These are phyloP conservation scores for Penicillium sp. DNA, from an alignment of 2,329 filamentous ascomycete genomes.

Conservation along the genomic window DNA sequence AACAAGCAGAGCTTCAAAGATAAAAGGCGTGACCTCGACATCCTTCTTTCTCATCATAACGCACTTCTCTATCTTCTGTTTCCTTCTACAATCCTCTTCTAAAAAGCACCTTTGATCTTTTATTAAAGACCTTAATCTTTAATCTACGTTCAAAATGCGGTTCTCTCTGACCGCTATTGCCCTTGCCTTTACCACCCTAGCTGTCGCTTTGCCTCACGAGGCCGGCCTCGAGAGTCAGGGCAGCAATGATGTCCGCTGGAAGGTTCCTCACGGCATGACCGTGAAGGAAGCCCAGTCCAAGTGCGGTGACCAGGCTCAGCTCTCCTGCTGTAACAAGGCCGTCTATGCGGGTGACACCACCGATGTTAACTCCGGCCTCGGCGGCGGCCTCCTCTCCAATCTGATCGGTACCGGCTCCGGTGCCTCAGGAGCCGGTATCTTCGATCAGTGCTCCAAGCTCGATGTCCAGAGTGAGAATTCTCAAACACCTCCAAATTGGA, in stretches of 20 bases:
- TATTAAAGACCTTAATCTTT: no score
- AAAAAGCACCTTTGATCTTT: constrained; percentile 6
- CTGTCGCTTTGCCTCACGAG: constrained; percentile 27
- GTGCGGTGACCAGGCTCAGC: constrained; percentile 38
- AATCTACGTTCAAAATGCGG: constrained; percentile 37
- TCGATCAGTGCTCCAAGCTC: constrained; percentile 43
- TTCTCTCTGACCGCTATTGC: constrained; percentile 32
- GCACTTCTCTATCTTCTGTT: constrained; percentile 12
- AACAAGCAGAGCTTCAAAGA: constrained; percentile 12
- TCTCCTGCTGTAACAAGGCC: constrained; percentile 42
- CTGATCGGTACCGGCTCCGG: constrained; percentile 34
- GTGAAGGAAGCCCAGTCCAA: constrained; percentile 37
- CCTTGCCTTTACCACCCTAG: constrained; percentile 33
- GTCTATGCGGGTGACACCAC: constrained; percentile 35
- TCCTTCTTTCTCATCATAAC: not conserved
- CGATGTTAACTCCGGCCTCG: constrained; percentile 28
- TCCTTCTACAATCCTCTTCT: constrained; percentile 6
- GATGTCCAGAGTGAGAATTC: constrained; percentile 27
- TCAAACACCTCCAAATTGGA: no score
- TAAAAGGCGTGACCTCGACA: constrained; percentile 20
- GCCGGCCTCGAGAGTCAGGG: not conserved
- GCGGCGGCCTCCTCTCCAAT: constrained; percentile 31
- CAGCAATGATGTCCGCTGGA: constrained; percentile 6
- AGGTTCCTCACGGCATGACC: constrained; percentile 28
- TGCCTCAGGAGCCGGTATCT: constrained; percentile 34